Conservation (phyloP, 2,329 filamentous ascomycete genomes). For the Pestalotiopsis sp. region DNA sequence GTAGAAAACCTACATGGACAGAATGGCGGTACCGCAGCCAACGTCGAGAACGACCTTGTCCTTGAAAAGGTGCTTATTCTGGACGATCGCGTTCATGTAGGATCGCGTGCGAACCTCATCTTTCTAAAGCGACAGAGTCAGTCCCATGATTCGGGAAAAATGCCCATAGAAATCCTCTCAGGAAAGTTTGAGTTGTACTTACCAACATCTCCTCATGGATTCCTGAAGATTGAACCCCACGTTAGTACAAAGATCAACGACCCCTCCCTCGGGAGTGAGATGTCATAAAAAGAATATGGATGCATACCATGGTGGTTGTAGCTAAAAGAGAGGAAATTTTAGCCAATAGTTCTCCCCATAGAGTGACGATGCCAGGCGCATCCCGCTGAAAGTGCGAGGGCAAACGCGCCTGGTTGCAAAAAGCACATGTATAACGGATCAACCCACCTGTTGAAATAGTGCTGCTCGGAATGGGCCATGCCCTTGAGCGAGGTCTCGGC, state of each 20-base stretch:
- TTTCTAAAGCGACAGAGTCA: conserved; percentile 62
- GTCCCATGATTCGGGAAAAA: conserved; percentile 13
- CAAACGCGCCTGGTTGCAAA: conserved; percentile 34
- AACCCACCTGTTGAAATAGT: conserved; percentile 95
- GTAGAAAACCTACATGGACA: conserved; percentile 78
- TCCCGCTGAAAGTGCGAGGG: conserved; percentile 14
- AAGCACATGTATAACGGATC: not conserved
- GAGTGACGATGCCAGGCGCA: not conserved
- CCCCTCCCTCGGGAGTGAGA: not conserved
- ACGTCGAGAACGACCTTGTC: conserved; percentile 87
- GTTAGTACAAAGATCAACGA: conserved; percentile 10
- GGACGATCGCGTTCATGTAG: conserved; percentile 96
- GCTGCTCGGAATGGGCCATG: conserved; percentile 94
- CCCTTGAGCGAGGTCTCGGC: conserved; percentile 66
- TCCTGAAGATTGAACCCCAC: conserved; percentile 50
- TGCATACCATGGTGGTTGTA: conserved; percentile 94
- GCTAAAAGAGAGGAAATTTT: conserved; percentile 48
- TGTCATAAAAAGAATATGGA: not conserved
- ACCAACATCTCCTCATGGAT: conserved; percentile 99
- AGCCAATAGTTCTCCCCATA: conserved; percentile 10
- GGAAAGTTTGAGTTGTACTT: conserved; percentile 43
- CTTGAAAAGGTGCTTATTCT: conserved; percentile 94
- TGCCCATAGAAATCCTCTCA: conserved; percentile 20
- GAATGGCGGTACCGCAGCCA: conserved; percentile 94
- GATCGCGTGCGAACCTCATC: conserved; percentile 96